Evolutionary conservation across 1,284 basidiomycete species (phyloP).

Genomic region (Malassezia pachydermatis): DNA sequence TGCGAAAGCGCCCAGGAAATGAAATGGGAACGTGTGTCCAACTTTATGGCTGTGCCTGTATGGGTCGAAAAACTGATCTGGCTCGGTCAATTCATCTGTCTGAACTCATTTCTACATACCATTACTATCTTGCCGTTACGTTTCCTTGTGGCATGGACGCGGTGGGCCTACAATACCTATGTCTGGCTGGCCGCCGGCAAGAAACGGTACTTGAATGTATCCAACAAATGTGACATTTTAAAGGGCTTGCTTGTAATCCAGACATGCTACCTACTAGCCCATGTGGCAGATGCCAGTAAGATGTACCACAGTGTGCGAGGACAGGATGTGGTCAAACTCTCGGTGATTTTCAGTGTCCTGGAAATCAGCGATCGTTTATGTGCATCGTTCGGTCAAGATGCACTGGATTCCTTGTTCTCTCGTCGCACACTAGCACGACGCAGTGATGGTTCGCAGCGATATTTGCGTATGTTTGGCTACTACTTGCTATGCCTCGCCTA

Average conservation of each 20-base stretch:
- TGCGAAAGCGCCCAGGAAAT: constrained; percentile 84
- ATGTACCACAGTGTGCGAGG: constrained; percentile 98
- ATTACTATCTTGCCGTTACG: constrained; percentile 96
- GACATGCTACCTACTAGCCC: constrained; percentile 65
- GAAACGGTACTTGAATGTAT: constrained; percentile 46
- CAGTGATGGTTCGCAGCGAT: constrained; percentile 50
- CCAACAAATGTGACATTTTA: constrained; percentile 83
- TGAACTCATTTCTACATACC: constrained; percentile 94
- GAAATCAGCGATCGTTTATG: constrained; percentile 87
- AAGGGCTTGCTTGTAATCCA: constrained; percentile 66
- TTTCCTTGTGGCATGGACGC: constrained; percentile 40
- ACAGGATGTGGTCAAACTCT: constrained; percentile 73
- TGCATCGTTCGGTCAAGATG: constrained; percentile 93
- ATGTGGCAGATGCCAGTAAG: constrained; percentile 87
- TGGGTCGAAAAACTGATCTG: constrained; percentile 91
- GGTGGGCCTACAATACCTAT: constrained; percentile 24
- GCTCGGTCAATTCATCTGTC: constrained; percentile 84
- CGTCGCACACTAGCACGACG: constrained; percentile 67
- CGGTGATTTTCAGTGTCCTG: constrained; percentile 88
- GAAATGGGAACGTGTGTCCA: constrained; percentile 94
- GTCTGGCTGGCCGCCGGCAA: constrained; percentile 27
- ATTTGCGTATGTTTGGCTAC: constrained; percentile 68
- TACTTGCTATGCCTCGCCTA: constrained; percentile 75
- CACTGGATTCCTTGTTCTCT: constrained; percentile 91
- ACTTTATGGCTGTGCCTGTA: constrained; percentile 84